Evolutionary conservation across 2,329 filamentous ascomycete genomes (phyloP), one percentile per base, ranked within the genome.

Genomic region (Davidsoniella eucalypti): DNA sequence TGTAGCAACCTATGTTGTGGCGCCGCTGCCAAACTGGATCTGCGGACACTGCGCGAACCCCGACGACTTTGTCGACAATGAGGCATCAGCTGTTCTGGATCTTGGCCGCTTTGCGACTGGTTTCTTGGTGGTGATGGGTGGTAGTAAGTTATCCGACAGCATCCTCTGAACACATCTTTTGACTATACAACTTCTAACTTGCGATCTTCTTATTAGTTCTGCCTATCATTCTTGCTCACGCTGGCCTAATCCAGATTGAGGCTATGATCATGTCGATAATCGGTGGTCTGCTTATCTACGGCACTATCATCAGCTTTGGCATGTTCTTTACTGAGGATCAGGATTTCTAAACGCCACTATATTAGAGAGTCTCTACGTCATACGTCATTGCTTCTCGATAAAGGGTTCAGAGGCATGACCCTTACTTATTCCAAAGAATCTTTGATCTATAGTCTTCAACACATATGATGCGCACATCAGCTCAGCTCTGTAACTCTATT

Each of bases 261-360:
- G 92, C 92, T 45, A 94, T 94, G 80, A 70, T 87, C 63, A 98
- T 98, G 92, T 93, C 85, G 48, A 84, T 98, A 58, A 68, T 90
- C 48, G 92, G 92, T 25, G 92, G 92, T 48, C 70, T 95, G 53
- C 69, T 98, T 63, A 98, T 98, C 64, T 98, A 98, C 67, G 86
- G 87, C 52, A 98, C 92, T 45, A 95, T 98, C 63, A 93, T 98
- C 67, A 92, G 84, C 69, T 98, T 98, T 66, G 82, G 84, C 57
- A 84, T 95, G 80, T 98, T 96, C 70, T 98, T 98, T 73, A 84
- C 90, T 64, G 88, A 96, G 67, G 87, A 96, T 64, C 84, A 94
- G 62, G 92, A 96, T 59, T 98, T 96, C 65, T 96, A 68, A 69
- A 59, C 41, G 5, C 29, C 10, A 5, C 23, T 33, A 33, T 33